Percentiles rank a stretch among this genome's conserved stretches.
phyloP scores from a whole-genome alignment of 2,329 filamentous ascomycete genomes.

The Septoria linicola region DNA sequence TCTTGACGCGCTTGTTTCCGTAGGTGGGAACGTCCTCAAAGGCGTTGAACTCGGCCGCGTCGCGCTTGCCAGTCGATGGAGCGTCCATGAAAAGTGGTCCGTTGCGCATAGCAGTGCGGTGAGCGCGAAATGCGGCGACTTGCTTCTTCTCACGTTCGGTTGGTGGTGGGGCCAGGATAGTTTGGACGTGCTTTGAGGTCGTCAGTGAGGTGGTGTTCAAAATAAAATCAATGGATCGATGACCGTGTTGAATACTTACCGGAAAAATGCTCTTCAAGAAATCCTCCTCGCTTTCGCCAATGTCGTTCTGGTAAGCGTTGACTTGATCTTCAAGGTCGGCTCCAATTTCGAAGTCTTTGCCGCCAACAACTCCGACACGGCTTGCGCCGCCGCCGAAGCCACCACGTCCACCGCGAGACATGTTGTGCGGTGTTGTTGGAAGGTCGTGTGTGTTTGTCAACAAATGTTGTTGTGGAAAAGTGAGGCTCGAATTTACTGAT shows the following conservation, averaged over 20 bases:
- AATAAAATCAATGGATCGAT: too few species aligned
- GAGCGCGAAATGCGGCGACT: conserved; percentile 17
- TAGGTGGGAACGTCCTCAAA: conserved; percentile 51
- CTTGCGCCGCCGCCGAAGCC: conserved; percentile 19
- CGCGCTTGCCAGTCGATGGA: conserved; percentile 46
- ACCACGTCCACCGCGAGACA: conserved; percentile 22
- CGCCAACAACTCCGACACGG: conserved; percentile 12
- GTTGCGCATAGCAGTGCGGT: conserved; percentile 20
- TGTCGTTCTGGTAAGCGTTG: conserved; percentile 15
- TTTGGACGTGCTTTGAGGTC: conserved; percentile 9
- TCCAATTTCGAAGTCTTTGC: conserved; percentile 26
- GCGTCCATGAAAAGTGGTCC: conserved; percentile 27
- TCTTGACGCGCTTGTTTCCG: conserved; percentile 38
- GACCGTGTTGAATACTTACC: conserved; percentile 9
- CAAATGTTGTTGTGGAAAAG: background rate
- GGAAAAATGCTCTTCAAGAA: conserved; percentile 26
- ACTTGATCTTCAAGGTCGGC: conserved; percentile 26
- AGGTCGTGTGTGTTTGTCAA: background rate
- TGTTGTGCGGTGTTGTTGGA: conserved; percentile 2
- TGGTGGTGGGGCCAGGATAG: conserved; percentile 16
- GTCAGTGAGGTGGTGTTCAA: background rate
- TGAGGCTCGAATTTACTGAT: background rate
- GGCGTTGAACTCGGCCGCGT: conserved; percentile 56
- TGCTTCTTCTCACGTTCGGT: conserved; percentile 19
- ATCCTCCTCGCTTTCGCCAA: conserved; percentile 21